Conservation (phyloP, 2,329 filamentous ascomycete genomes). For the Ilyonectria mors-panacis region DNA sequence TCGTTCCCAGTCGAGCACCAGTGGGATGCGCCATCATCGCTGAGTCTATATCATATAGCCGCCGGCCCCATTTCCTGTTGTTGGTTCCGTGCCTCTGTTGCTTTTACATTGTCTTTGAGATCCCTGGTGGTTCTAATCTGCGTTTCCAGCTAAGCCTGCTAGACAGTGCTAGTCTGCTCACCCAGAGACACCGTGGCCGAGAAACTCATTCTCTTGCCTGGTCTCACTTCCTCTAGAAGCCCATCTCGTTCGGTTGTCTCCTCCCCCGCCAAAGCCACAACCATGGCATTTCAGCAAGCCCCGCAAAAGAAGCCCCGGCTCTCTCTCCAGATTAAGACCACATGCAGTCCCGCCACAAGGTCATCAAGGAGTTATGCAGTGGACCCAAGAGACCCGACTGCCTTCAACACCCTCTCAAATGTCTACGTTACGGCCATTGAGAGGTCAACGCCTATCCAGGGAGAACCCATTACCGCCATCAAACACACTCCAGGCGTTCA, state of each 20-base stretch:
- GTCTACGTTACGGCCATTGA: constrained; percentile 75
- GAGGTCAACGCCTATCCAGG: constrained; percentile 65
- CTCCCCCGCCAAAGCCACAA: constrained; percentile 21
- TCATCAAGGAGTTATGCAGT: constrained; percentile 53
- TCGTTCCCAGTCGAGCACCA: constrained; percentile 27
- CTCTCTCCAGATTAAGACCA: constrained; percentile 69
- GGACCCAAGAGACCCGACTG: constrained; percentile 72
- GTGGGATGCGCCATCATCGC: constrained; percentile 33
- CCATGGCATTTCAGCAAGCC: constrained; percentile 57
- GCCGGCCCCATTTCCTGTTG: constrained; percentile 43
- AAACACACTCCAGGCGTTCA: constrained; percentile 57
- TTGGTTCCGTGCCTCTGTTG: constrained; percentile 38
- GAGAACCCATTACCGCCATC: constrained; percentile 66
- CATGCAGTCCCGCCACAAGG: constrained; percentile 55
- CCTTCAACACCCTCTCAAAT: constrained; percentile 78
- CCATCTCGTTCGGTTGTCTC: constrained; percentile 9
- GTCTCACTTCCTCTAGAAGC: constrained; percentile 15
- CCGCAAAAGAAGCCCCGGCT: constrained; percentile 68
- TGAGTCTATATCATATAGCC: constrained; percentile 45
- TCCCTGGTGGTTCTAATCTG: constrained; percentile 45
- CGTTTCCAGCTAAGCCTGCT: constrained; percentile 35
- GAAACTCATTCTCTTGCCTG: constrained; percentile 15
- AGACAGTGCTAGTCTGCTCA: constrained; percentile 40
- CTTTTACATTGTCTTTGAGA: constrained; percentile 39
- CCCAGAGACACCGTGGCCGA: constrained; percentile 24